Evolutionary conservation across 371 early-diverging fungal genomes (phyloP).

Genomic region (Mucor circinelloides): DNA sequence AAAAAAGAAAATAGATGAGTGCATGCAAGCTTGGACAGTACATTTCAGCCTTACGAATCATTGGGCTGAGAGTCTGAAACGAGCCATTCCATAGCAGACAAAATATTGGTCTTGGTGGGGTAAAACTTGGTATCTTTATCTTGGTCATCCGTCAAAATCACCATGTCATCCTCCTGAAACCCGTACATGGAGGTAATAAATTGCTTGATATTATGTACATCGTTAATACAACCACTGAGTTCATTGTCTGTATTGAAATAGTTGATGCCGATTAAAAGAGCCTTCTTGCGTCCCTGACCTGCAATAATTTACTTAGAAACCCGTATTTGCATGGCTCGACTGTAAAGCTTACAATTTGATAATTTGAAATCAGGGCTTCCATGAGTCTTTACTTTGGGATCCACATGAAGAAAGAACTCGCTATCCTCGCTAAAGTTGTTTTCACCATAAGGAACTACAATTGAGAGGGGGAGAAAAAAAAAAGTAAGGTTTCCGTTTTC

Average conservation of each 20-base stretch:
- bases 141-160: slow-evolving; percentile 89
- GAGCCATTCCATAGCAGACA: slow-evolving; percentile 86
- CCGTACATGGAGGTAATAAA: slow-evolving; percentile 69
- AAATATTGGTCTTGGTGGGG: slow-evolving; percentile 84
- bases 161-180: slow-evolving; percentile 73
- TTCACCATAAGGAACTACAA: slow-evolving; percentile 28
- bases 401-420: slow-evolving; percentile 32
- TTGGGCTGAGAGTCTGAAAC: slow-evolving; percentile 78
- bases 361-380: slow-evolving; percentile 48
- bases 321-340: neutral
- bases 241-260: slow-evolving; percentile 72
- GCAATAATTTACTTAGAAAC: neutral
- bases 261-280: slow-evolving; percentile 92
- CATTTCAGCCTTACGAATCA: slow-evolving; percentile 65
- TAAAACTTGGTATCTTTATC: slow-evolving; percentile 52
- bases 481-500: neutral
- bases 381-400: slow-evolving; percentile 23
- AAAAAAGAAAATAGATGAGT: neutral
- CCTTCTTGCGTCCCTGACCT: slow-evolving; percentile 72
- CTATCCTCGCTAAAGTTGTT: slow-evolving; percentile 1
- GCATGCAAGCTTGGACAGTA: neutral
- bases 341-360: slow-evolving; percentile 54
- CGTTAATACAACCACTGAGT: slow-evolving; percentile 87
- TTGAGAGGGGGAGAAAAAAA: neutral
- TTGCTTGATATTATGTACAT: slow-evolving; percentile 82